phyloP scores from a whole-genome alignment of 352 stramenopile species.

The Nothophytophthora sp. region DNA sequence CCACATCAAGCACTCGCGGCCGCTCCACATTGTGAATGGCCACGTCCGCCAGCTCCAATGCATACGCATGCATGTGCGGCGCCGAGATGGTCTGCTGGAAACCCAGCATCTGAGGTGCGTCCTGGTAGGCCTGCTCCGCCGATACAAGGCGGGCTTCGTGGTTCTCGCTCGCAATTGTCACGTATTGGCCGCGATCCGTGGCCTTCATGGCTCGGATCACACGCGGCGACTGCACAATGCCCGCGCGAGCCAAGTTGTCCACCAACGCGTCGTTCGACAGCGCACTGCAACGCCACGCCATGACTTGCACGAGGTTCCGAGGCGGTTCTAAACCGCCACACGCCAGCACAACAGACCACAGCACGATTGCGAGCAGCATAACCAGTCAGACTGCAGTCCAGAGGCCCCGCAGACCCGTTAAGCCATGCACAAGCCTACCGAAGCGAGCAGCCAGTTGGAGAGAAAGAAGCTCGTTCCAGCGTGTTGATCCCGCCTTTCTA shows the following conservation, averaged over 20 bases:
- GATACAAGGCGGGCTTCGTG: slow-evolving; percentile 11
- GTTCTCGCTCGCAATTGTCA: slow-evolving; percentile 10
- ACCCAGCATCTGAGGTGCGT: slow-evolving; percentile 83
- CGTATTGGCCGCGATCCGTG: slow-evolving; percentile 76
- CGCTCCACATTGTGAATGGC: slow-evolving; percentile 38
- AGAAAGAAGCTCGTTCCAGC: too few relatives aligned
- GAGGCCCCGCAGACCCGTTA: too few relatives aligned
- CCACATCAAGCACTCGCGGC: slow-evolving; percentile 93
- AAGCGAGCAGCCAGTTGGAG: too few relatives aligned
- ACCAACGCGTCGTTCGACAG: slow-evolving; percentile 66
- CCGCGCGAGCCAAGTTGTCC: slow-evolving; percentile 63
- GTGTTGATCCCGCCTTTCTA: too few relatives aligned
- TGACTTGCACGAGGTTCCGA: too few relatives aligned
- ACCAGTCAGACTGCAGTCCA: too few relatives aligned
- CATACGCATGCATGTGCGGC: slow-evolving; percentile 91
- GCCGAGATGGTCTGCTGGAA: slow-evolving; percentile 89
- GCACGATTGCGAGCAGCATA: too few relatives aligned
- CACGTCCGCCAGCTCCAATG: slow-evolving; percentile 74
- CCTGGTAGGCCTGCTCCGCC: slow-evolving; percentile 65
- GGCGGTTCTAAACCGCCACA: too few relatives aligned
- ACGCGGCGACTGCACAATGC: slow-evolving; percentile 67
- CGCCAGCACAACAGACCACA: too few relatives aligned
- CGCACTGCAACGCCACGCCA: slow-evolving; percentile 79
- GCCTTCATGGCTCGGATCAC: slow-evolving; percentile 75
- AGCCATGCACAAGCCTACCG: too few relatives aligned